Base-by-base conservation (phyloP, 768 basidiomycete species). In the Pilatotrama ljubarskyi region DNA sequence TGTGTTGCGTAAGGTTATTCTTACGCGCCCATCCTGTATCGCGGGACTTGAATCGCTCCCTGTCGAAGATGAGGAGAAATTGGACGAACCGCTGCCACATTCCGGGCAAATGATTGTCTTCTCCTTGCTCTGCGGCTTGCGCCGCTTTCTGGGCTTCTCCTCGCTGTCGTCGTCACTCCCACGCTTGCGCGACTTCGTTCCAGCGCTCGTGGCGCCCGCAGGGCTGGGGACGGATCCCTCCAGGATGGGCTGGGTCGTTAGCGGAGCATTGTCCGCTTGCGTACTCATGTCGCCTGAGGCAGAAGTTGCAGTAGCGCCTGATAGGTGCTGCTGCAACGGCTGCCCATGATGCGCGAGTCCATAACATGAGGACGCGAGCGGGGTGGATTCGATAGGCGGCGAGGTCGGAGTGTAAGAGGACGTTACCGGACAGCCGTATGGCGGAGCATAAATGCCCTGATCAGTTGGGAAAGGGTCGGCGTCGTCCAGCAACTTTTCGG, bases 1-100 rank as follows among this genome's bases (percentile, higher is more conserved):
- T 36, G 52, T 63, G 61, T 2, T 24, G 22, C 2, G 37, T 41
- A 2, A 63, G 56, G 47, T 63, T 63, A 47, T 63, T 20, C 15
- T 3, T 29, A 7, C 57, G 44, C 17, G 61, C 57, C 47, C 15
- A 50, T 15, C 20, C 61, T 63, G 17, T 17, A 22, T 17, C 38
- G 9, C 14, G 9, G 15, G 5, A 9, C 3, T n/a, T 37, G 3
- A 20, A 13, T 40, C 17, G 18, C n/a, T 38, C 13, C 20, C 0
- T 4, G 18, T 4, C 15, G 22, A 35, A 8, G 8, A 17, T 2
- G 2, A 26, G 32, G 26, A 11, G 37, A 14, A 17, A 4, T 9
- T 15, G 9, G 13, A 51, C 50, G 18, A 20, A 57, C 55, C 37
- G 4, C 5, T 18, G 25, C 46, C 47, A 29, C 55, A 57, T 1